Base-by-base conservation (phyloP, 306 rosid species). In the Vigna hirtella region DNA sequence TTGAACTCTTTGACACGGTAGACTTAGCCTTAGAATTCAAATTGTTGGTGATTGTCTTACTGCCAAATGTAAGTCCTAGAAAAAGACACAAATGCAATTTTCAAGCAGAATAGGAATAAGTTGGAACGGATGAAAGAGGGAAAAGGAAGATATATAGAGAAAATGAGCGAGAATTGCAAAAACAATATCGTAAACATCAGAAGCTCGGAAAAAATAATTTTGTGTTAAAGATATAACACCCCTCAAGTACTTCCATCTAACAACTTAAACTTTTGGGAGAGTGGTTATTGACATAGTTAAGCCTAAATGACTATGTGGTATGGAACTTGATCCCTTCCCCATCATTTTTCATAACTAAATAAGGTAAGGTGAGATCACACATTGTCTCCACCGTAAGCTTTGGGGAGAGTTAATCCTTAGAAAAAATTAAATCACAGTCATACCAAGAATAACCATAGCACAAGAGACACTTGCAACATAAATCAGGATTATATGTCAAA, bases 1-100 rank as follows among this genome's bases (percentile, higher is more conserved):
- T 91, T 63, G 97, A 92, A 82, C 79, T 83, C 87, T 87, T 86
- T 34, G 85, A 84, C 72, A 77, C 81, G 74, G 73, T 77, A 66
- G 86, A 70, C 62, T 77, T 84, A 69, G 66, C 80, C 74, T 83
- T 87, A 64, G 75, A 85, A 64, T 73, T 89, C 63, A 81, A 68
- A 71, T 59, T 62, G 79, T 47, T 71, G 55, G 52, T 9, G 58
- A 53, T 72, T 74, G 69, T 56, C 81, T 87, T 84, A 51, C 78
- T 77, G 77, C 56, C 78, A 76, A 83, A 82, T 42, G 86, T 79
- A 79, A 83, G 69, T 83, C 86, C 98, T 94, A 85, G 67, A 73
- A 85, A 76, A 65, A 51, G 26, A 49, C 49, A 53, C 18, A 83
- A 72, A 79, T 18, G 67, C 49, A 72, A 16, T 14, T 34, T 72